Conservation (phyloP, 2,329 filamentous ascomycete genomes). For the Neopestalotiopsis clavispora region DNA sequence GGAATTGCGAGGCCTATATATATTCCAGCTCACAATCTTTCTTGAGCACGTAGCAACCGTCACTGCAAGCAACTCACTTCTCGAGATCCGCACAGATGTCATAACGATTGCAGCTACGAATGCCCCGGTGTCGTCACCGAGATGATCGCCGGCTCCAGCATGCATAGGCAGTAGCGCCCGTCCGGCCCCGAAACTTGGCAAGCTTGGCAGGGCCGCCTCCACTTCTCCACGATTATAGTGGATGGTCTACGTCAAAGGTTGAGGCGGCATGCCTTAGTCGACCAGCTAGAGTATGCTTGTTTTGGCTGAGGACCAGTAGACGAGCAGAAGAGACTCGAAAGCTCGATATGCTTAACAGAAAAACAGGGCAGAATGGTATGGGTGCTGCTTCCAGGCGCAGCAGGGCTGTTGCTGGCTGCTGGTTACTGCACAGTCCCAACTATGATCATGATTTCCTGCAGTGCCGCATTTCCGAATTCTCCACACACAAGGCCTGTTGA, state of each 20-base stretch:
- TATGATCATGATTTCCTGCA: not conserved
- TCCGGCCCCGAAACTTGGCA: slow-evolving; percentile 6
- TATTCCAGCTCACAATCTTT: not conserved
- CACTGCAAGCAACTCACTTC: not conserved
- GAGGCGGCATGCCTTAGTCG: not conserved
- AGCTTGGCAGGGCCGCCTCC: slow-evolving; percentile 8
- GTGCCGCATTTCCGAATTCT: not conserved
- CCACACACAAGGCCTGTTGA: not conserved
- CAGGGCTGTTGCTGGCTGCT: not conserved
- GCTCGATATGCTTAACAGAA: not conserved
- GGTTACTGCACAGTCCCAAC: not conserved
- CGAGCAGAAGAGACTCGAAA: not conserved
- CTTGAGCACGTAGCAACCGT: not conserved
- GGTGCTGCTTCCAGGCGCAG: not conserved
- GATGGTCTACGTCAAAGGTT: slow-evolving; percentile 10
- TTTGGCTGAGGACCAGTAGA: not conserved
- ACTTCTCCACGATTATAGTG: slow-evolving; percentile 10
- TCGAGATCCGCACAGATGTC: not conserved
- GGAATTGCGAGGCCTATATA: not conserved
- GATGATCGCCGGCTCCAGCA: not conserved
- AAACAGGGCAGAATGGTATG: not conserved
- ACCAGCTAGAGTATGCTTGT: not conserved
- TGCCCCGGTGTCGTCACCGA: slow-evolving; percentile 1
- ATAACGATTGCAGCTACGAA: not conserved
- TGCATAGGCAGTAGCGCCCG: not conserved